Conservation (phyloP, 2,329 filamentous ascomycete genomes). For the Aschersonia sp. region DNA sequence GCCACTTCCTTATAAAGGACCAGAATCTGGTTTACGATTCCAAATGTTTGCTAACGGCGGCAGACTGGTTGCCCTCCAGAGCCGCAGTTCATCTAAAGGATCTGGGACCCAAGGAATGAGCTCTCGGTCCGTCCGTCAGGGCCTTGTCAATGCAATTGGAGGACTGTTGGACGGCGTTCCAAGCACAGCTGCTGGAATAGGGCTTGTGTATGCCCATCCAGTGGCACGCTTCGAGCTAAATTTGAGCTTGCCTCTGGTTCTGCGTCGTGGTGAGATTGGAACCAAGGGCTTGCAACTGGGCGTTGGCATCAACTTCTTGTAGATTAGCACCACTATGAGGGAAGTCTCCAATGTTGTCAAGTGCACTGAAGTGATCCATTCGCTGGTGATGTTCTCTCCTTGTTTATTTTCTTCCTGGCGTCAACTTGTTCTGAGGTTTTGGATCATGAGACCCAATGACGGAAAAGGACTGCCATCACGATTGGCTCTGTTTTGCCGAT, state of each 20-base stretch:
- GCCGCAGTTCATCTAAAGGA: slow-evolving; percentile 25
- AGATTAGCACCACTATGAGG: not conserved
- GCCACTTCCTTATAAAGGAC: slow-evolving; percentile 68
- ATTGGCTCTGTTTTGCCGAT: too few relatives aligned
- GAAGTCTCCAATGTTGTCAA: too few relatives aligned
- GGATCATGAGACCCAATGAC: too few relatives aligned
- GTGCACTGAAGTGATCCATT: too few relatives aligned
- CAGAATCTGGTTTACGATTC: slow-evolving; percentile 71
- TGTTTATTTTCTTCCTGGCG: too few relatives aligned
- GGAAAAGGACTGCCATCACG: too few relatives aligned
- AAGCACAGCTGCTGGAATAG: slow-evolving; percentile 74
- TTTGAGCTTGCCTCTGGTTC: slow-evolving; percentile 74
- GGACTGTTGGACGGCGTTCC: slow-evolving; percentile 65
- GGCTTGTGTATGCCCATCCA: slow-evolving; percentile 88
- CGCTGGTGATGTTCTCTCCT: too few relatives aligned
- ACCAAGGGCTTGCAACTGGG: slow-evolving; percentile 89
- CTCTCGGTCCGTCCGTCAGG: slow-evolving; percentile 31
- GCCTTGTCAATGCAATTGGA: slow-evolving; percentile 46
- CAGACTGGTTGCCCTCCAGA: slow-evolving; percentile 62
- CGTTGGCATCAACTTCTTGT: slow-evolving; percentile 94
- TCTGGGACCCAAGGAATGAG: slow-evolving; percentile 17
- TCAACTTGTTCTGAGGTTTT: too few relatives aligned
- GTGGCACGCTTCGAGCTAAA: slow-evolving; percentile 92
- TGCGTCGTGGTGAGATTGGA: slow-evolving; percentile 70
- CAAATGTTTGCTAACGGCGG: slow-evolving; percentile 90